Evolutionary conservation across 768 basidiomycete species (phyloP).

Genomic region (Baorangia bicolor): DNA sequence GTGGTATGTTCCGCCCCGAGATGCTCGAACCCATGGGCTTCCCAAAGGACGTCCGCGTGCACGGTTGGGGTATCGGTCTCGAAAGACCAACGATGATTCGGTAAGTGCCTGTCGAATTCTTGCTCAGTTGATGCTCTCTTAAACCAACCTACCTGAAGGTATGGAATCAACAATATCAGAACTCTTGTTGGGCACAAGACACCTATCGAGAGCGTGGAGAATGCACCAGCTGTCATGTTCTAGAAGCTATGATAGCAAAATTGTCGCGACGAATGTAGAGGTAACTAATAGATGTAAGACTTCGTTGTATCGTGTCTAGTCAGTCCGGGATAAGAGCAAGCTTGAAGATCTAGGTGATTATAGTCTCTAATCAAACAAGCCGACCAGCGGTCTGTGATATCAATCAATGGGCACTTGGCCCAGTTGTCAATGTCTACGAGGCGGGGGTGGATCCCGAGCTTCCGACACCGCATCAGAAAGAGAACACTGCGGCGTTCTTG

Average conservation of each 20-base stretch:
- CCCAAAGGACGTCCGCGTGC: slow-evolving; percentile 93
- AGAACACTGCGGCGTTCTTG: slow-evolving; percentile 85
- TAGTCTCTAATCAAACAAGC: background rate
- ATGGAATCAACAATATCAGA: slow-evolving; percentile 96
- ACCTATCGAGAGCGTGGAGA: slow-evolving; percentile 84
- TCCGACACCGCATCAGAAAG: slow-evolving; percentile 48
- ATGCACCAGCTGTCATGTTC: slow-evolving; percentile 88
- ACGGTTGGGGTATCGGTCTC: slow-evolving; percentile 93
- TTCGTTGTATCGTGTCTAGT: background rate
- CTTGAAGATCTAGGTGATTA: background rate
- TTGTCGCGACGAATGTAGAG: background rate
- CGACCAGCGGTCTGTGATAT: slow-evolving; percentile 4
- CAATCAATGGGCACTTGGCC: background rate
- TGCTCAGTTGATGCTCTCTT: background rate
- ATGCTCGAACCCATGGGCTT: slow-evolving; percentile 99
- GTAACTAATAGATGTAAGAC: slow-evolving; percentile 5
- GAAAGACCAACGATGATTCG: slow-evolving; percentile 99
- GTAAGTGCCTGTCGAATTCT: slow-evolving; percentile 41
- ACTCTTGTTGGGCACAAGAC: slow-evolving; percentile 98
- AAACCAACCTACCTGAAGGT: slow-evolving; percentile 45
- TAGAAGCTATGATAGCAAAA: slow-evolving; percentile 37
- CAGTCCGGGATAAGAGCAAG: background rate
- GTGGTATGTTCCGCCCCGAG: slow-evolving; percentile 99
- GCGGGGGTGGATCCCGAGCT: background rate
- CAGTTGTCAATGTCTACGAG: slow-evolving; percentile 2